Evolutionary conservation across 2,329 filamentous ascomycete species (phyloP), one percentile per base, ranked within the genome.

Genomic region (Colletotrichum liriopes): DNA sequence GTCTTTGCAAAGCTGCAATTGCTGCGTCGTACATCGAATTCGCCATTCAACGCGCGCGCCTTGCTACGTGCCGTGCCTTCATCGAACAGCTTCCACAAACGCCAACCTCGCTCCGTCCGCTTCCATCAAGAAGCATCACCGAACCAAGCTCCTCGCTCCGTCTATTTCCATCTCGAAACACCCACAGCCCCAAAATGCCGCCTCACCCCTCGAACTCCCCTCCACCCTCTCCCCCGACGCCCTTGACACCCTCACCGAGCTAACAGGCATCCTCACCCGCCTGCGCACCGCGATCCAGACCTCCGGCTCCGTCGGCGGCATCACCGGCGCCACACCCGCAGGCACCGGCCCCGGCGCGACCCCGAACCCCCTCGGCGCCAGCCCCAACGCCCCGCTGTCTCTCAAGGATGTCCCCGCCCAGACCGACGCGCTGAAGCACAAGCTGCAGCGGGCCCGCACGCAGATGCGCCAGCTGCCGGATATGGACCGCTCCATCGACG

Each of bases 211-310:
- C 78, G 84, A 85, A 74, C 84, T 89, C 71, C 88, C 92, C 41
- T 84, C 89, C 3, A 90, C 92, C 67, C 93, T 96, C 74, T 89
- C 93, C 61, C 93, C 95, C 37, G 92, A 95, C 81, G 91, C 91
- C 61, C 94, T 98, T 84, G 95, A 98, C 85, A 90, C 94, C 76
- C 89, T 97, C 65, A 94, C 95, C 35, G 91, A 95, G 78, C 90
- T 98, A 65, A 92, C 94, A 78, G 88, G 91, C 71, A 90, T 97
- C 76, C 90, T 98, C 73, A 87, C 91, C 75, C 93, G 93, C 62
- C 89, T 98, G 23, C 90, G 93, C 76, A 86, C 84, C 79, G 72
- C 78, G 20, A 82, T 85, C 76, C 76, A 84, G 78, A 80, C 83
- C 56, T 81, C 82, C 61, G 74, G 81, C 59, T 70, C 76, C 14